Percentiles rank a stretch among this genome's conserved stretches.
These are phyloP conservation scores for Penicillium sp. DNA, from an alignment of 2,329 filamentous ascomycete genomes.

Conservation along the genomic window DNA sequence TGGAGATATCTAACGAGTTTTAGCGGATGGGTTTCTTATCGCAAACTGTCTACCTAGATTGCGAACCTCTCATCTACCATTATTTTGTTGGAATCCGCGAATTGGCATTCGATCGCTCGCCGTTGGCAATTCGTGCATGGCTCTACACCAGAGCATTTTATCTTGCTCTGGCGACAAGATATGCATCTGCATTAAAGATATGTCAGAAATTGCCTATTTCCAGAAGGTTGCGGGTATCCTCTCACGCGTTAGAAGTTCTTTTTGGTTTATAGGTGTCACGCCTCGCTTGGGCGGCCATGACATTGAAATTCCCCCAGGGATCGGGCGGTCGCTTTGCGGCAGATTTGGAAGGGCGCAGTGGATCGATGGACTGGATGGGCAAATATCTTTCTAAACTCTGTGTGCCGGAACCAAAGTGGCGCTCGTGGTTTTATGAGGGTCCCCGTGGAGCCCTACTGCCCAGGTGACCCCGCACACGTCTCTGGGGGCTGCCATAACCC, in stretches of 20 bases:
- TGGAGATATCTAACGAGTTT: constrained; percentile 3
- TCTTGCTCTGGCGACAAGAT: background rate
- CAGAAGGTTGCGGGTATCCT: background rate
- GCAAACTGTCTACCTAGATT: background rate
- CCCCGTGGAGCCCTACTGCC: background rate
- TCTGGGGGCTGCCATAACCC: background rate
- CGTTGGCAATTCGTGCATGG: background rate
- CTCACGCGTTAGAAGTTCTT: constrained; percentile 5
- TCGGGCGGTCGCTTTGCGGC: background rate
- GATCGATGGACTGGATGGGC: background rate
- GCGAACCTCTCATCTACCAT: background rate
- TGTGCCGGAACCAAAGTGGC: background rate
- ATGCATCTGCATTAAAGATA: background rate
- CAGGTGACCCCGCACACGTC: background rate
- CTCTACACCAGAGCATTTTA: background rate
- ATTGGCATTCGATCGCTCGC: background rate
- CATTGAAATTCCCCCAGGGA: background rate
- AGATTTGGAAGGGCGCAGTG: background rate
- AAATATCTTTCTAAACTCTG: background rate
- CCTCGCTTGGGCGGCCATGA: background rate
- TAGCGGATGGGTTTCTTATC: background rate
- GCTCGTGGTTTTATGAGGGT: background rate
- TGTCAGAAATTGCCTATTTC: background rate
- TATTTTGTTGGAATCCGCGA: background rate
- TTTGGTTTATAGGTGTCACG: background rate